Percentiles rank a stretch among this genome's conserved stretches.
Conservation (phyloP, 2,329 filamentous ascomycete genomes). For the Talaromyces sp. region DNA sequence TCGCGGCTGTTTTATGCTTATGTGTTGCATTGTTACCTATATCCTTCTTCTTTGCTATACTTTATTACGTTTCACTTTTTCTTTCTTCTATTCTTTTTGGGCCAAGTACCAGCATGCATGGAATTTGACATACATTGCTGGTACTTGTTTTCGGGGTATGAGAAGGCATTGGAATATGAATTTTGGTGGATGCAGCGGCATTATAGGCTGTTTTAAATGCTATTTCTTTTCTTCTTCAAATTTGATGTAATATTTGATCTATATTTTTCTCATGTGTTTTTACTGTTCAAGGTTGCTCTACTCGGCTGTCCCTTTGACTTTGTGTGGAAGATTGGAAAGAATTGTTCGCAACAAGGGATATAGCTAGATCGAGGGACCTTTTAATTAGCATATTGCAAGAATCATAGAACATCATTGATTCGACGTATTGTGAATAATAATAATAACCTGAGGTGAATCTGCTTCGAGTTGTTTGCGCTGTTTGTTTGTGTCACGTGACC, state of each 20-base stretch:
- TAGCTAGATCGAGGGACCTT: not conserved
- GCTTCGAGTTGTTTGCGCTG: not conserved
- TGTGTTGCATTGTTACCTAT: constrained; percentile 1
- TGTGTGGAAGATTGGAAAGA: too few species aligned
- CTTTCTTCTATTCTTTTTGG: constrained; percentile 5
- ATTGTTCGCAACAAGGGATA: not conserved
- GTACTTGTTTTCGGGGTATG: constrained; percentile 11
- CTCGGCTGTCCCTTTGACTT: not conserved
- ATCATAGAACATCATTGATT: not conserved
- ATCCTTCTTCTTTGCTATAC: constrained; percentile 1
- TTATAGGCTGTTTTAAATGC: constrained; percentile 11
- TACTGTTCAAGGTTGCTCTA: not conserved
- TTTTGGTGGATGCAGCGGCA: constrained; percentile 12
- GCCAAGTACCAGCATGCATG: not conserved
- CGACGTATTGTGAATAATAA: not conserved
- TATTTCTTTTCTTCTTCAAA: not conserved
- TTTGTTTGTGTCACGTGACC: constrained; percentile 11
- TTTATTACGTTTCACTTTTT: constrained; percentile 6
- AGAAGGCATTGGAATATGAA: constrained; percentile 15
- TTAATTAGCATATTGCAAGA: not conserved
- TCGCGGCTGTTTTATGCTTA: not conserved
- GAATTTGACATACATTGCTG: constrained; percentile 12
- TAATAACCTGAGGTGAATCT: not conserved
- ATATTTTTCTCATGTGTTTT: not conserved
- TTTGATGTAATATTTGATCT: not conserved